Base-by-base conservation (phyloP, 768 basidiomycete species). In the Termitomyces bulborhizus region DNA sequence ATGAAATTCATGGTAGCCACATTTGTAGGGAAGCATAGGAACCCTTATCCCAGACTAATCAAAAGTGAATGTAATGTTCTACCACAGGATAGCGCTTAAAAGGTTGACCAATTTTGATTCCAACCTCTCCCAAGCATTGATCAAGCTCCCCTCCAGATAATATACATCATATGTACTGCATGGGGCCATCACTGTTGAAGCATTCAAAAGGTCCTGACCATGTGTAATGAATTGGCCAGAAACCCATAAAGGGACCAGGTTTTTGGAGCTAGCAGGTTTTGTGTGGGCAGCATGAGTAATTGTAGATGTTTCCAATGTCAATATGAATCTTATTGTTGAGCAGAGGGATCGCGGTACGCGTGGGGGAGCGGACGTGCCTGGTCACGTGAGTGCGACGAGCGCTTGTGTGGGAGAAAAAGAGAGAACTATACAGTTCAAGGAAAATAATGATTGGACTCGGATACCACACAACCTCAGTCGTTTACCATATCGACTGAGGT, bases 261-360 rank as follows among this genome's bases (percentile, higher is more conserved):
- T 11, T 18, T 8, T 58, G 26, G 1, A 54, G 21, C 57, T 53
- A 58, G 5, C 53, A 48, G 3, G 34, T 44, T 42, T 50, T 54
- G 11, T 39, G 51, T n/a, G 51, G 56, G 4, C 46, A 24, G 7
- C 46, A 12, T n/a, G 5, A 27, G 27, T 47, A 52, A 18, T 47
- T 31, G 12, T 29, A 18, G 7, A 54, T 9, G 11, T 39, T 8
- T n/a, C 46, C 53, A 0, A 32, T 18, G 53, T 52, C 32, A 21
- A 26, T 29, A 39, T 48, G 15, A 15, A n/a, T 4, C 7, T n/a
- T 18, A 24, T 26, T n/a, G n/a, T n/a, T n/a, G n/a, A n/a, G n/a
- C n/a, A n/a, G n/a, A n/a, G n/a, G n/a, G n/a, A n/a, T n/a, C n/a
- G n/a, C n/a, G n/a, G n/a, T n/a, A n/a, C n/a, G n/a, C n/a, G n/a